Evolutionary conservation across 1,284 basidiomycete species (phyloP).

Genomic region (Baeospora myosura): DNA sequence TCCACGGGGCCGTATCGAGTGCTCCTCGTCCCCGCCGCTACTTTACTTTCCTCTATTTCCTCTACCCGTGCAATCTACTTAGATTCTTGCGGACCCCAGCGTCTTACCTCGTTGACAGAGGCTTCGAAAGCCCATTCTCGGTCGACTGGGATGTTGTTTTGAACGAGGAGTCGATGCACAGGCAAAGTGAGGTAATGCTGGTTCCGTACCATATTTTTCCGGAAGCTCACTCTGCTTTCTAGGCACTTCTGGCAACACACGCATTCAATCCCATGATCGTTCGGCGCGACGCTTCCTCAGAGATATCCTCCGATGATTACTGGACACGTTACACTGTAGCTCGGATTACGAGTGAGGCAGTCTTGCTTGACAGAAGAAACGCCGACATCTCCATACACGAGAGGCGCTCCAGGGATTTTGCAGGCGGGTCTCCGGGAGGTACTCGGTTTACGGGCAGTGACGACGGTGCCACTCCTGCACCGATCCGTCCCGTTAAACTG

Average conservation of each 20-base stretch:
- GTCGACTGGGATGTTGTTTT: slow-evolving; percentile 59
- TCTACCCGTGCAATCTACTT: slow-evolving; percentile 81
- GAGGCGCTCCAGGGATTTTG: slow-evolving; percentile 13
- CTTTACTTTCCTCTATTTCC: slow-evolving; percentile 79
- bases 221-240: slow-evolving; percentile 2
- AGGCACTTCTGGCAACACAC: slow-evolving; percentile 68
- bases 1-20: slow-evolving; percentile 39
- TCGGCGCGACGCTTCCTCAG: slow-evolving; percentile 53
- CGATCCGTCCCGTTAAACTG: slow-evolving; percentile 26
- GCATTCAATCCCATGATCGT: slow-evolving; percentile 70
- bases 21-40: slow-evolving; percentile 52
- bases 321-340: slow-evolving; percentile 65
- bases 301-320: slow-evolving; percentile 56
- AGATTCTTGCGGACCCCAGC: slow-evolving; percentile 66
- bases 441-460: not conserved
- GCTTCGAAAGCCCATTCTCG: slow-evolving; percentile 47
- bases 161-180: slow-evolving; percentile 66
- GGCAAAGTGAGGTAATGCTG: slow-evolving; percentile 48
- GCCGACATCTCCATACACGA: slow-evolving; percentile 38
- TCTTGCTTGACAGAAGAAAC: slow-evolving; percentile 61
- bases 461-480: slow-evolving; percentile 8
- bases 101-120: slow-evolving; percentile 47
- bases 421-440: not conserved
- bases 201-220: slow-evolving; percentile 6
- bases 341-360: slow-evolving; percentile 64